phyloP scores from a whole-genome alignment of 345 rosid genomes.

The Nephelium lappaceum region DNA sequence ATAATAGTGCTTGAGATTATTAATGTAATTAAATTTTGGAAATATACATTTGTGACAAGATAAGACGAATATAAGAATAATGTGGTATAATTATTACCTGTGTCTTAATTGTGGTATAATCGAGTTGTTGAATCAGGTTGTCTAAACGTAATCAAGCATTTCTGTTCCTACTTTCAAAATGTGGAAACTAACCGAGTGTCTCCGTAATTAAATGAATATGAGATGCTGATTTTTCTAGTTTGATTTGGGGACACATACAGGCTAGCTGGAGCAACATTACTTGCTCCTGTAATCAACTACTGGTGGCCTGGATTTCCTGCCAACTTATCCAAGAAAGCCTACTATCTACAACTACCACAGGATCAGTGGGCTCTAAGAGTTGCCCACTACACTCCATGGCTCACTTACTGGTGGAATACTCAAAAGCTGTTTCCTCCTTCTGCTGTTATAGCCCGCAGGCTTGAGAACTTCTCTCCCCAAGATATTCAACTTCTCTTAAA shows the following conservation, averaged over 20 bases:
- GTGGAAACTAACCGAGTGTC: not conserved
- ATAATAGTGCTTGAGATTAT: no score
- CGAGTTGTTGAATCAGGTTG: not conserved
- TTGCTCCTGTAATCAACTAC: conserved; percentile 51
- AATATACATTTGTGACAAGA: no score
- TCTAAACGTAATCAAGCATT: not conserved
- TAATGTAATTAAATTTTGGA: no score
- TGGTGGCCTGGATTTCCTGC: conserved; percentile 65
- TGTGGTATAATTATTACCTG: no score
- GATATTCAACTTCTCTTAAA: conserved; percentile 40
- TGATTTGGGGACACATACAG: conserved; percentile 19
- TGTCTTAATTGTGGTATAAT: no score
- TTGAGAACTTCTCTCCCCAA: conserved; percentile 35
- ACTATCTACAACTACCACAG: conserved; percentile 29
- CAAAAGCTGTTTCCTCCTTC: conserved; percentile 49
- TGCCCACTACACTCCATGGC: conserved; percentile 54
- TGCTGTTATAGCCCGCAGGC: conserved; percentile 28
- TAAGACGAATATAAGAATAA: no score
- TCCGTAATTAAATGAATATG: not conserved
- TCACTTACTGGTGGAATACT: conserved; percentile 66
- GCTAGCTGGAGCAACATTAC: conserved; percentile 55
- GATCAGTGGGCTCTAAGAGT: conserved; percentile 63
- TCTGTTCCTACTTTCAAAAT: not conserved
- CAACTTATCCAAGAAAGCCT: conserved; percentile 40
- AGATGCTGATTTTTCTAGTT: not conserved